phyloP scores from a whole-genome alignment of 768 basidiomycete species.

The Rhodocollybia butyracea region DNA sequence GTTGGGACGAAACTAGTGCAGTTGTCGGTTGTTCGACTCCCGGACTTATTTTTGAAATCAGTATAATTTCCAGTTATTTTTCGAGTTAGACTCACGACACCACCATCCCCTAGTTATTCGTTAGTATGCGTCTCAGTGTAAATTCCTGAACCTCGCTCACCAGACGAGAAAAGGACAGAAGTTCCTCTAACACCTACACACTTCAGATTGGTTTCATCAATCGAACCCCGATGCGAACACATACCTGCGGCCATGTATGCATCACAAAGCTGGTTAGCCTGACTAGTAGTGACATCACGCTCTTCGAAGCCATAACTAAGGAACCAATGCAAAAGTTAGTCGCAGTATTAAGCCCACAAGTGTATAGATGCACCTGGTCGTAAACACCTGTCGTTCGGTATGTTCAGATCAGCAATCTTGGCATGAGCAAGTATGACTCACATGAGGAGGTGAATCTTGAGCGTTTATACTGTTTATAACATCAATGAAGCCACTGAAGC shows the following conservation, averaged over 20 bases:
- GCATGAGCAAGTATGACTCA: not conserved
- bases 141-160: constrained; percentile 28
- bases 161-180: constrained; percentile 44
- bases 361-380: constrained; percentile 23
- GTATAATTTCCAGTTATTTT: not conserved
- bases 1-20: constrained; percentile 23
- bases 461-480: constrained; percentile 24
- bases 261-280: constrained; percentile 2
- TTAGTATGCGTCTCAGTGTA: not conserved
- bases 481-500: constrained; percentile 29
- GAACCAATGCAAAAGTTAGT: not conserved
- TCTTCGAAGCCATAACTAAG: constrained; percentile 50
- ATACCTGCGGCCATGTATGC: not conserved
- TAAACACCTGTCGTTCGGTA: constrained; percentile 27
- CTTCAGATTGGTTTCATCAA: constrained; percentile 20
- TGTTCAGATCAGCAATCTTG: not conserved
- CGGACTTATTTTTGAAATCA: not conserved
- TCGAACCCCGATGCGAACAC: not conserved
- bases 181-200: constrained; percentile 42
- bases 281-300: constrained; percentile 27
- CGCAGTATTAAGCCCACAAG: not conserved
- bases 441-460: constrained; percentile 23
- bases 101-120: constrained; percentile 28
- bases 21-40: constrained; percentile 7
- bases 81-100: too few relatives aligned